Conservation (phyloP, 2,329 filamentous ascomycete species). For the Grosmannia serpens region DNA sequence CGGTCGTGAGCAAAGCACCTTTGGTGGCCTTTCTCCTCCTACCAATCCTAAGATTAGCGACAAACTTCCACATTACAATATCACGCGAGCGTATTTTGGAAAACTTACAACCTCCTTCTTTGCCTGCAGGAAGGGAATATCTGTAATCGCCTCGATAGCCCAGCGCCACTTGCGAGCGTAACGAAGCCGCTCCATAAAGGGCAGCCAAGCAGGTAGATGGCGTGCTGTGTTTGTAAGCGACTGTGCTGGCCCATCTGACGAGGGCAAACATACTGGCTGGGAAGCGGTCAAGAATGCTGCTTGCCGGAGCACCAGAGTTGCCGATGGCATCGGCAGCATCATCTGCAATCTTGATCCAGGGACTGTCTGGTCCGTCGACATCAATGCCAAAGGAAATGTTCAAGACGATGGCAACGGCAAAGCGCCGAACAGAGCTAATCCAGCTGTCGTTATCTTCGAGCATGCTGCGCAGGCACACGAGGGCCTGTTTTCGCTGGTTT, state of each 20-base stretch:
- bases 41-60: not conserved
- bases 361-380: conserved; percentile 13
- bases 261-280: conserved; percentile 1
- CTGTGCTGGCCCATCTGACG: not conserved
- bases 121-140: conserved; percentile 13
- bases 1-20: conserved; percentile 5
- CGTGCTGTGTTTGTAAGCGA: not conserved
- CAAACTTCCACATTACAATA: no score
- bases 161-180: conserved; percentile 1
- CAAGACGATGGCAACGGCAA: conserved; percentile 17
- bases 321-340: conserved; percentile 6
- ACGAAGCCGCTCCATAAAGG: not conserved
- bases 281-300: conserved; percentile 7
- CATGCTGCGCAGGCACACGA: conserved; percentile 1
- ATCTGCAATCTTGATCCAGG: conserved; percentile 14
- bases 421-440: conserved; percentile 6
- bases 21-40: not conserved
- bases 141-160: conserved; percentile 14
- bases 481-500: conserved; percentile 13
- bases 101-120: not conserved
- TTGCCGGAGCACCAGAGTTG: conserved; percentile 6
- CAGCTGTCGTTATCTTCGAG: not conserved
- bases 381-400: conserved; percentile 15
- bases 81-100: not conserved
- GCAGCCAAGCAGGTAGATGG: conserved; percentile 5